Conservation (phyloP, 768 basidiomycete genomes). For the Suillus brevipes region DNA sequence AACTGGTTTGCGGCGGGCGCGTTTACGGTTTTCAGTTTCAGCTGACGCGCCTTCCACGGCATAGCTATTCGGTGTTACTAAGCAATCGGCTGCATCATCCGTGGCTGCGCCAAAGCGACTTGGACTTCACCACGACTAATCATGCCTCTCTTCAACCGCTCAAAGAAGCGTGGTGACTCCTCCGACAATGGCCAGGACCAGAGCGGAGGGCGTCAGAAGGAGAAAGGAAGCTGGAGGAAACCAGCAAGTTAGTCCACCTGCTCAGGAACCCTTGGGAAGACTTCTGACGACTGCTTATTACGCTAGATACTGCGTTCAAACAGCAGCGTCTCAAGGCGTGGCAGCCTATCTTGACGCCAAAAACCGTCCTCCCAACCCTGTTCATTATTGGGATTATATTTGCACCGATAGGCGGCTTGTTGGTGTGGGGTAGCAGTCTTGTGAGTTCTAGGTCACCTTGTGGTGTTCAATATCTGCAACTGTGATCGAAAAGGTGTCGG, state of each 20-base stretch:
- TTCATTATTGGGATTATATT: conserved; percentile 95
- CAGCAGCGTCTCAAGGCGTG: conserved; percentile 99
- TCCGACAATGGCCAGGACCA: conserved; percentile 40
- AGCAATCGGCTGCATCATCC: conserved; percentile 3
- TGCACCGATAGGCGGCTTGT: conserved; percentile 91
- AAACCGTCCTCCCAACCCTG: conserved; percentile 94
- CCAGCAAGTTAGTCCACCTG: conserved; percentile 67
- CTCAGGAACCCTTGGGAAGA: conserved; percentile 12
- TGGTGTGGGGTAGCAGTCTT: conserved; percentile 85
- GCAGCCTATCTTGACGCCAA: conserved; percentile 99
- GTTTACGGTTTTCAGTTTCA: background rate
- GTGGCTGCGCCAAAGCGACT: conserved; percentile 14
- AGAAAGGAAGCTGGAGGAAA: conserved; percentile 81
- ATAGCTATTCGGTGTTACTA: background rate
- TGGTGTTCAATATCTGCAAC: conserved; percentile 5
- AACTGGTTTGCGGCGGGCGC: background rate
- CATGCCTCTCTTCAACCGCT: conserved; percentile 61
- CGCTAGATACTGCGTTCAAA: conserved; percentile 93
- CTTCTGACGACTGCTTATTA: conserved; percentile 13
- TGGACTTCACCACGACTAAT: conserved; percentile 27
- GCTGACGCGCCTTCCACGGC: conserved; percentile 2
- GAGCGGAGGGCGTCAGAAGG: conserved; percentile 62
- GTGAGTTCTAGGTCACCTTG: conserved; percentile 38
- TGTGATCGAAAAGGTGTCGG: conserved; percentile 62
- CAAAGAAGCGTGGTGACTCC: conserved; percentile 40